These are phyloP conservation scores for Pelargonium nanum DNA, from an alignment of 345 rosid species.

Conservation along the genomic window DNA sequence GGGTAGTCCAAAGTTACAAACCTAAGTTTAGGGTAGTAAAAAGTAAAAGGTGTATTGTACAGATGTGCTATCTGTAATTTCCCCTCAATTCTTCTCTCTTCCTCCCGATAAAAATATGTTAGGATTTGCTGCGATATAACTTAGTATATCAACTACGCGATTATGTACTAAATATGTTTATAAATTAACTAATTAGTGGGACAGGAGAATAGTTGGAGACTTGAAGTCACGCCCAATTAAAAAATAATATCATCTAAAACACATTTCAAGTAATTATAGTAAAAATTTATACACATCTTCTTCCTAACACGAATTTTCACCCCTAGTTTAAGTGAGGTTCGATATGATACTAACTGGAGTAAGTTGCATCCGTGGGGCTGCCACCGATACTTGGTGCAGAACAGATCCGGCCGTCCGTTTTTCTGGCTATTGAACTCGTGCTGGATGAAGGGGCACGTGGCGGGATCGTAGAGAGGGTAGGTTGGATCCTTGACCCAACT, in stretches of 20 bases:
- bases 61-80: neutral
- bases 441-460: conserved; percentile 60
- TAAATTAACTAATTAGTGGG: no score
- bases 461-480: conserved; percentile 51
- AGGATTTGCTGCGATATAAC: no score
- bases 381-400: conserved; percentile 55
- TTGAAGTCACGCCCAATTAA: no score
- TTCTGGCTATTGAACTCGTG: conserved; percentile 48
- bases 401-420: conserved; percentile 67
- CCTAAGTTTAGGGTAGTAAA: no score
- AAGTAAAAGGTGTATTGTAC: neutral
- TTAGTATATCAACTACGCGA: no score
- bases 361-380: conserved; percentile 53
- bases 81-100: neutral
- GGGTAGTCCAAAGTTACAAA: no score
- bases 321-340: neutral
- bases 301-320: neutral
- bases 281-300: neutral
- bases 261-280: no score
- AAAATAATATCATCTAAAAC: no score
- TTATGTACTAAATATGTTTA: no score
- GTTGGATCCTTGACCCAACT: conserved; percentile 57
- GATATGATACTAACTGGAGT: conserved; percentile 23
- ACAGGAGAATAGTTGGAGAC: no score
- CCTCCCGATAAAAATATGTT: no score